Base-by-base conservation (phyloP, 805 yeast genomes). In the Komagataella ulmi region DNA sequence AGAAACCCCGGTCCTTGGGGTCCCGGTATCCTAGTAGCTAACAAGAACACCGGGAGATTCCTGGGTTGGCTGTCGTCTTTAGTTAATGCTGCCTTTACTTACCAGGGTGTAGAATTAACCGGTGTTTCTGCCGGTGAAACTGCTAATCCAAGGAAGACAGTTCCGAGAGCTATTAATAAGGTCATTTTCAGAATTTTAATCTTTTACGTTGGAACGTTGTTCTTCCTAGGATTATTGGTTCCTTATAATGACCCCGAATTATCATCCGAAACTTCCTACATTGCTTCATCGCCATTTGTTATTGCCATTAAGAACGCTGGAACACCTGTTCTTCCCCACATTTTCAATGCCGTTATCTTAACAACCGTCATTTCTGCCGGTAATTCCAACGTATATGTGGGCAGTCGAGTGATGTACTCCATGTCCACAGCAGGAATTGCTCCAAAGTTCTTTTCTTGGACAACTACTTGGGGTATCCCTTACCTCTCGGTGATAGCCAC, bases 71-170 rank as follows among this genome's bases (percentile, higher is more conserved):
- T 83, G 51, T 71, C 80, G 7, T 82, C 88, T 4, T 71, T 84
- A 59, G 74, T 84, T 55, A 78, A 77, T 53, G 87, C 90, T 44
- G 85, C 86, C n/a, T 85, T 85, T 71, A 84, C 90, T 24, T 84
- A 76, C 65, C 89, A 83, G 68, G 90, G 90, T 65, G 81, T 85
- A 49, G 93, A 85, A 64, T 72, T 83, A 62, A 80, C 83, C 19
- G 90, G 89, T 65, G 73, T 85, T 52, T 72, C 88, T 3, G 85
- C 86, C 40, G 88, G 89, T 66, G 93, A 85, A 66, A 73, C 84
- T 50, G 72, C 73, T 24, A 81, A 81, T 62, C 89, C 90, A 52
- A 71, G 82, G 64, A 80, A 77, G 56, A 69, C 86, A 24, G 83
- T 84, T 53, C 89, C 90, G 54, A 74, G 75, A 49, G 88, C 90